phyloP scores from a whole-genome alignment of 768 basidiomycete genomes.

The Suillus weaverae region DNA sequence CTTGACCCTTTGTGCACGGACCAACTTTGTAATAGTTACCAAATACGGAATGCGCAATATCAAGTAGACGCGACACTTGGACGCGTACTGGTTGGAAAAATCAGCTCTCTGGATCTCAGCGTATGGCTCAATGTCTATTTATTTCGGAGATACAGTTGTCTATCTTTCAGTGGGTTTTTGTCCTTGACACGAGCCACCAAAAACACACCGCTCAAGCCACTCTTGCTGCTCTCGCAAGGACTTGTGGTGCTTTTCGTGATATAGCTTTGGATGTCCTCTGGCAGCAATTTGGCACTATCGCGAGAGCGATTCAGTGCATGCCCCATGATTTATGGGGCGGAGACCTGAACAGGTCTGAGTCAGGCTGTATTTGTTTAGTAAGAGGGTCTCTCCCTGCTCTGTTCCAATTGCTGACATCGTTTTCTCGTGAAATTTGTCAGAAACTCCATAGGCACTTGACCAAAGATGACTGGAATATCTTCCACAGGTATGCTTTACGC shows the following conservation, averaged over 20 bases:
- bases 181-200: not conserved
- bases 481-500: conserved; percentile 27
- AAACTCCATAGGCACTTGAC: conserved; percentile 26
- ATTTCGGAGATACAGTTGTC: conserved; percentile 28
- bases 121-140: conserved; percentile 26
- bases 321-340: conserved; percentile 28
- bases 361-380: not conserved
- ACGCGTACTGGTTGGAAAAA: not conserved
- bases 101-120: not conserved
- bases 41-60: not conserved
- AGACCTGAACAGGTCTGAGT: conserved; percentile 8
- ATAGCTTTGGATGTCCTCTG: conserved; percentile 28
- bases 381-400: not conserved
- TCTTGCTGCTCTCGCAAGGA: conserved; percentile 26
- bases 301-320: conserved; percentile 24
- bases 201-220: conserved; percentile 4
- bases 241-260: conserved; percentile 23
- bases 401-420: not conserved
- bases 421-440: conserved; percentile 11
- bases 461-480: conserved; percentile 28
- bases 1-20: conserved; percentile 20
- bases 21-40: conserved; percentile 11
- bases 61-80: too few species aligned
- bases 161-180: conserved; percentile 22
- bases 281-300: conserved; percentile 21